phyloP scores from a whole-genome alignment of 2,329 filamentous ascomycete species.

The Onygenales sp. region DNA sequence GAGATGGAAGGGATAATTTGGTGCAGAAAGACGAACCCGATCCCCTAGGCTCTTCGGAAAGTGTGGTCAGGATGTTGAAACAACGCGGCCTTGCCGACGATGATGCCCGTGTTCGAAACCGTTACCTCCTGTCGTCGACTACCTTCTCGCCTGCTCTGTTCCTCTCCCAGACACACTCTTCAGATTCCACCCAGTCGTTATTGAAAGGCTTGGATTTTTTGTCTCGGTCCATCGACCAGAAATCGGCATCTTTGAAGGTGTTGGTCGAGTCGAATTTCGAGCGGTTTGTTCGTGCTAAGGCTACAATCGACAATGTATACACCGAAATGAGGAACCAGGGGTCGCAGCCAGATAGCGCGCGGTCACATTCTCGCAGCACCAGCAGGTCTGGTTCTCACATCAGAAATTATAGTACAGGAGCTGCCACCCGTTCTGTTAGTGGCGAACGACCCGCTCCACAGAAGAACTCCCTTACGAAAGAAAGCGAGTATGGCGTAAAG shows the following conservation, averaged over 20 bases:
- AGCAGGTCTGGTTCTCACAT: slow-evolving; percentile 56
- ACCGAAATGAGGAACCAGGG: slow-evolving; percentile 83
- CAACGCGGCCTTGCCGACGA: slow-evolving; percentile 70
- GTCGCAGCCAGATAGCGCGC: slow-evolving; percentile 29
- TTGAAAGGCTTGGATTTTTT: slow-evolving; percentile 75
- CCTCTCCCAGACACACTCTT: slow-evolving; percentile 81
- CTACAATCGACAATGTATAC: slow-evolving; percentile 97
- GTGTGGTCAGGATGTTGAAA: slow-evolving; percentile 71
- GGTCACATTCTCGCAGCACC: slow-evolving; percentile 41
- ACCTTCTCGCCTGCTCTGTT: slow-evolving; percentile 90
- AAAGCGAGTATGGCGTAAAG: slow-evolving; percentile 80
- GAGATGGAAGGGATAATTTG: slow-evolving; percentile 61
- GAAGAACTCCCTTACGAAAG: slow-evolving; percentile 86
- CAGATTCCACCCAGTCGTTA: slow-evolving; percentile 72
- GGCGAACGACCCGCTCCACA: slow-evolving; percentile 45
- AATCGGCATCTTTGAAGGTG: slow-evolving; percentile 91
- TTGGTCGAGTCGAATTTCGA: slow-evolving; percentile 98
- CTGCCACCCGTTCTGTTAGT: slow-evolving; percentile 22
- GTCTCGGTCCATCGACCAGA: slow-evolving; percentile 89
- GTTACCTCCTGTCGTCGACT: slow-evolving; percentile 90
- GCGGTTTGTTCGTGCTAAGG: slow-evolving; percentile 92
- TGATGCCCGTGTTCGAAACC: slow-evolving; percentile 70
- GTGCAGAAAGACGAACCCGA: slow-evolving; percentile 90
- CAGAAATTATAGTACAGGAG: slow-evolving; percentile 43
- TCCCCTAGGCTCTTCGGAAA: slow-evolving; percentile 77